Base-by-base conservation (phyloP, 305 asterid genomes). In the Coffea humblotiana region DNA sequence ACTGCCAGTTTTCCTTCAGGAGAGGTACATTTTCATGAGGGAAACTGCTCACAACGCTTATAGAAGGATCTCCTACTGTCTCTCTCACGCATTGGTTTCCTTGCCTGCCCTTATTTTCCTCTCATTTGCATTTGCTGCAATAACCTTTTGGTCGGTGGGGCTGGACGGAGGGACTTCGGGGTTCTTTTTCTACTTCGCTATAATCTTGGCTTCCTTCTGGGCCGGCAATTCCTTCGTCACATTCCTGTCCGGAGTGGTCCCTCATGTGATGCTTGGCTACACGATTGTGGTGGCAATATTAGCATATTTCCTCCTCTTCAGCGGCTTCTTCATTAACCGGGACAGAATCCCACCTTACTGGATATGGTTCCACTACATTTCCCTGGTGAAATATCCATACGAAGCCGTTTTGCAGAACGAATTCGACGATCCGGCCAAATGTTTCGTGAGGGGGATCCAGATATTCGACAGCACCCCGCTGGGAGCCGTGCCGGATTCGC, bases 311-410 rank as follows among this genome's bases (percentile, higher is more conserved):
- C 83, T 94, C 4, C 91, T 91, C 1, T 92, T 94, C 92, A 89
- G 92, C 14, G 98, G 97, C 0, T 94, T 92, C 88, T 94, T 91
- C 91, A 92, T 94, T 75, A 92, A 75, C 75, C 87, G 97, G 0
- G 95, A 94, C 47, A 81, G 98, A 0, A 94, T 94, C 68, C 98
- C 98, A 0, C 69, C 86, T 3, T 92, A 94, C 76, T 94, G 97
- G 98, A 92, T 94, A 8, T 94, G 97, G 97, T 94, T 94, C 77
- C 98, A 94, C 37, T 94, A 91, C 82, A 7, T 94, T 0, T 94
- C 97, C 0, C 89, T 94, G 0, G 96, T 92, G 18, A 91, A 92
- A 80, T 92, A 91, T 54, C 96, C 97, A 3, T 92, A 88, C 18
- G 90, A 88, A 72, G 91, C 88, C 0, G 89, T 88, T 2, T 40